Evolutionary conservation across 2,329 filamentous ascomycete genomes (phyloP), one percentile per base, ranked within the genome.

Genomic region (Aspergillus sp.): DNA sequence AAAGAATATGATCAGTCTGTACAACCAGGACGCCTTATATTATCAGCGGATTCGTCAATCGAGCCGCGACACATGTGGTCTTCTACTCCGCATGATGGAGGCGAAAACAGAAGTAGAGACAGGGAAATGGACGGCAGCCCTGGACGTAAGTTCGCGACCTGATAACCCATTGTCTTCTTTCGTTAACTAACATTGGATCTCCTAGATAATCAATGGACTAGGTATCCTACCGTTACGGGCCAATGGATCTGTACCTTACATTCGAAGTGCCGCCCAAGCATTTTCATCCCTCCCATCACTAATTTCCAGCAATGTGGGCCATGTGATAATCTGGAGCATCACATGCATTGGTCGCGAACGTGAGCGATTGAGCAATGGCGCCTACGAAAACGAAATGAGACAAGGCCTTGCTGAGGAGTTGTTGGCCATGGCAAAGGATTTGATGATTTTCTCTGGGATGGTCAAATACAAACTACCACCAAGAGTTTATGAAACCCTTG

Each of bases 371-470:
- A 82, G 84, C 56, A 83, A 81, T 58, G 87, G 88, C 27, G 84
- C 88, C 66, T 97, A 89, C 74, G 91, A 89, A 65, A 78, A 74
- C 57, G 75, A 77, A 52, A 76, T 76, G 57, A 70, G 75, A 47
- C 72, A 76, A 57, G 70, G 69, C 17, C 64, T 91, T 76, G 86
- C 88, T 52, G 86, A 89, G 57, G 82, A 89, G 68, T 79, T 96
- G 69, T 85, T 89, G 77, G 86, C 89, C 73, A 91, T 90, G 79
- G 92, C 90, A 40, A 87, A 92, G 74, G 93, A 98, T 75, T 77
- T 97, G 68, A 96, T 95, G 80, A 90, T 95, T 14, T 98, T 96
- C 79, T 93, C 92, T 15, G 93, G 92, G 56, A 87, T 96, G 82
- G 86, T 98, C 70, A 87, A 90, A 70, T 98, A 96, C 77, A 87